phyloP scores from a whole-genome alignment of 2,329 filamentous ascomycete species.

The Sclerotinia trifoliorum region DNA sequence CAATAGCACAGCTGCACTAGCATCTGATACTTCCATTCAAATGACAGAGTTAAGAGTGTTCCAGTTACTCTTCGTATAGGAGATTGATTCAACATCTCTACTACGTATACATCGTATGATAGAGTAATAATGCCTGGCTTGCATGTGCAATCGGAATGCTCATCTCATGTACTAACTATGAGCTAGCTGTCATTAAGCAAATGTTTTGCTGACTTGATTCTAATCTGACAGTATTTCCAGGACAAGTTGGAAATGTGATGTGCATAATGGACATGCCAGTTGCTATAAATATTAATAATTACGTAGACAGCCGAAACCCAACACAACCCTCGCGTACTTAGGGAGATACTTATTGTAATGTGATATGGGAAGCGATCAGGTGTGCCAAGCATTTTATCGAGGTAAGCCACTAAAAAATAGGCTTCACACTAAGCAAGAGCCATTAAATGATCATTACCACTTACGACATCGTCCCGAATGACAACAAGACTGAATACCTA shows the following conservation, averaged over 20 bases:
- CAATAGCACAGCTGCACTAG: not conserved
- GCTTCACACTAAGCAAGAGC: not conserved
- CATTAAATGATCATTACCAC: conserved; percentile 2
- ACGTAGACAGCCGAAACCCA: no score
- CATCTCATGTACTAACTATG: no score
- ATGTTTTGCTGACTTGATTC: no score
- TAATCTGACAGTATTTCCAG: no score
- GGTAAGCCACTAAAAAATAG: not conserved
- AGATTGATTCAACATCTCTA: no score
- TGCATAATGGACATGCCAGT: no score
- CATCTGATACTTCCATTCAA: not conserved
- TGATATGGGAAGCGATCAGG: not conserved
- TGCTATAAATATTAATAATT: no score
- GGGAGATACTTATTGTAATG: not conserved
- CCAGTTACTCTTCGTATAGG: not conserved
- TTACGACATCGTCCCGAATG: conserved; percentile 6
- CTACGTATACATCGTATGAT: no score
- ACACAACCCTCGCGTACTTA: not conserved
- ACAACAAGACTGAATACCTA: conserved; percentile 4
- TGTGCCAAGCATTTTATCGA: conserved; percentile 9
- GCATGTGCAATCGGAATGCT: no score
- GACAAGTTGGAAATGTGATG: no score
- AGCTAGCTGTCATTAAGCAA: no score
- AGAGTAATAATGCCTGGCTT: no score
- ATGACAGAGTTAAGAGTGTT: not conserved